Conservation (phyloP, 495 filamentous ascomycete genomes). For the Emericellopsis terricola region DNA sequence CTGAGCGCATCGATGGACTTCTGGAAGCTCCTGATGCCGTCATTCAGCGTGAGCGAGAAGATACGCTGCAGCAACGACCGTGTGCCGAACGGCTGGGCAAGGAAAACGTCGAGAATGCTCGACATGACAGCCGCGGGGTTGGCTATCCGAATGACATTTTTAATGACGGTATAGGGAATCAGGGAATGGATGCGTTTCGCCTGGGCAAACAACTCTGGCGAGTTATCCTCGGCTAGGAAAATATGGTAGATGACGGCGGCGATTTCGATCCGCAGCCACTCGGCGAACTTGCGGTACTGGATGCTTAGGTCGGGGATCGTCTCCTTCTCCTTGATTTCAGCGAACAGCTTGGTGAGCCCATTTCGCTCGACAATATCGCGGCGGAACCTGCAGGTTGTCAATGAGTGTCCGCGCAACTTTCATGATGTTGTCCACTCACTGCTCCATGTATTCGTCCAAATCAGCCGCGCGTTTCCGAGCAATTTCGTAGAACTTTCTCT, state of each 20-base stretch:
- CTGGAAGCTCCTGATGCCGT: conserved; percentile 72
- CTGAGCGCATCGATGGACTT: conserved; percentile 63
- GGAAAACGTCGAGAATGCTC: conserved; percentile 78
- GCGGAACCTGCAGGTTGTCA: conserved; percentile 32
- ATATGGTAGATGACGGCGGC: conserved; percentile 94
- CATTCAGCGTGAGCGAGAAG: conserved; percentile 76
- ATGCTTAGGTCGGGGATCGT: conserved; percentile 73
- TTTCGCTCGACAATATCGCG: conserved; percentile 44
- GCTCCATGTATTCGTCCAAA: conserved; percentile 94
- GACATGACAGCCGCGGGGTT: conserved; percentile 95
- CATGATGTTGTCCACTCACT: no score
- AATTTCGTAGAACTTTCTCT: conserved; percentile 87
- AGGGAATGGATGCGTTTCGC: conserved; percentile 83
- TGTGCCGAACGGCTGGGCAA: conserved; percentile 85
- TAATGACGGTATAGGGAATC: conserved; percentile 79
- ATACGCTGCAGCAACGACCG: conserved; percentile 84
- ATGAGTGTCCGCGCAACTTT: no score
- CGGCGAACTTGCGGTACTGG: conserved; percentile 95
- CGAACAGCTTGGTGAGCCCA: conserved; percentile 82
- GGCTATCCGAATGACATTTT: conserved; percentile 90
- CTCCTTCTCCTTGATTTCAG: conserved; percentile 75
- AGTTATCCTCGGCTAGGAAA: conserved; percentile 96
- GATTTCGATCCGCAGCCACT: conserved; percentile 95
- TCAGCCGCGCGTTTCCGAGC: conserved; percentile 78
- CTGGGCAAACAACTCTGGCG: conserved; percentile 86